Evolutionary conservation across 306 rosid species (phyloP), one percentile per base, ranked within the genome.

Genomic region (Carpinus viminea): DNA sequence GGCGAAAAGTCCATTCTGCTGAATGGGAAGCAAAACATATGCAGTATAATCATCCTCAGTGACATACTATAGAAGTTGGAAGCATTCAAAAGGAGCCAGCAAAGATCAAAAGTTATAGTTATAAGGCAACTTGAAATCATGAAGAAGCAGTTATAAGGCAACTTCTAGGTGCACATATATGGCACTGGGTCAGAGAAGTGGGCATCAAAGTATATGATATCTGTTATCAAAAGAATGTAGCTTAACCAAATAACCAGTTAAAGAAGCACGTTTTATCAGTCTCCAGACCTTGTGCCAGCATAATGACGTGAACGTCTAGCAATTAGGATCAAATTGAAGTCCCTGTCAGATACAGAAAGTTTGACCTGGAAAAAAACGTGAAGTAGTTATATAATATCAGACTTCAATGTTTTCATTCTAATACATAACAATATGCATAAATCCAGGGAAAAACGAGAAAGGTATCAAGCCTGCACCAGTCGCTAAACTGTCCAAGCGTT

Each of bases 301-400:
- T 89, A 96, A 85, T 96, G 99, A 36, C 97, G 89, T 60, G 99
- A 96, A 57, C 99, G 98, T 74, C 99, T 91, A 74, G 96, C 94
- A 85, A 96, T 96, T 84, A 93, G 79, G 69, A 85, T 93, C 83
- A 96, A 73, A 75, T 82, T 89, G 80, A 96, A 79, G 80, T 90
- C 84, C 79, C 85, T 83, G 71, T 86, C 94, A 74, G 92, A 84
- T 61, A 88, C 74, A 64, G 92, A 80, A 83, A 96, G 93, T 77
- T 90, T 86, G 82, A 90, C 93, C 99, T 96, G 62, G 79, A 84
- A 72, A 51, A 50, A 69, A 65, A 59, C 83, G 80, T 31, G 65
- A 79, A 81, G 86, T 38, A 79, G 66, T 77, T 65, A 55, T 70
- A 78, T 68, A 78, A 83, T 38, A 61, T 54, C 57, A 77, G 65